These are phyloP conservation scores for Eremomyces bilateralis DNA, from an alignment of 495 filamentous ascomycete genomes.

Conservation along the genomic window DNA sequence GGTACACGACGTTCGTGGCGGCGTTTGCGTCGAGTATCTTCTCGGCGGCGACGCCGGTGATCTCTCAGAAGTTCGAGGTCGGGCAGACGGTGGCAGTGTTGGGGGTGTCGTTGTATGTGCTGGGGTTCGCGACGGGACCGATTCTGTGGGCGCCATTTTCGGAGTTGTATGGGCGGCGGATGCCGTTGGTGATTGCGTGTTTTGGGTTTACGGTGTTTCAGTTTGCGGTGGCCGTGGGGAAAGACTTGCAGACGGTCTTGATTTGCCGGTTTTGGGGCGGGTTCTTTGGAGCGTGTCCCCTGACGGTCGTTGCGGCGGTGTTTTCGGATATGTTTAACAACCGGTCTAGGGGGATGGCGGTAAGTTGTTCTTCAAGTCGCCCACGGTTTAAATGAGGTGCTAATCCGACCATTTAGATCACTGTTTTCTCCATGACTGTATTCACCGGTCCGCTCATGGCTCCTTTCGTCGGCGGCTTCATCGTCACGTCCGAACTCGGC, in stretches of 20 bases:
- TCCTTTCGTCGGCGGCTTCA: constrained; percentile 74
- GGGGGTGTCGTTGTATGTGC: constrained; percentile 47
- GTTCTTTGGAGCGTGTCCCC: constrained; percentile 47
- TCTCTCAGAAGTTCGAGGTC: constrained; percentile 31
- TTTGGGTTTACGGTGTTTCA: constrained; percentile 66
- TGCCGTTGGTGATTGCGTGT: constrained; percentile 48
- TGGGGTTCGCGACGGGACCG: constrained; percentile 48
- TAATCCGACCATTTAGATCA: constrained; percentile 31
- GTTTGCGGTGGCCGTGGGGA: constrained; percentile 45
- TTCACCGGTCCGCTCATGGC: constrained; percentile 66
- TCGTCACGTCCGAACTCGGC: constrained; percentile 38
- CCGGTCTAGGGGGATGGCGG: constrained; percentile 50
- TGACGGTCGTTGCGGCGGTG: constrained; percentile 68
- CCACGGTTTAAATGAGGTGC: background rate
- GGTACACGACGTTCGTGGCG: constrained; percentile 52
- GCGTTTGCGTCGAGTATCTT: constrained; percentile 55
- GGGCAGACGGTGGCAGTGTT: constrained; percentile 37
- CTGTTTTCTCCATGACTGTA: constrained; percentile 64
- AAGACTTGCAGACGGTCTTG: constrained; percentile 65
- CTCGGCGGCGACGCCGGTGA: constrained; percentile 33
- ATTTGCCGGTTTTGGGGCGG: constrained; percentile 73
- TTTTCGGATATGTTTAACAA: constrained; percentile 83
- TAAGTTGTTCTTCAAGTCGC: constrained; percentile 9
- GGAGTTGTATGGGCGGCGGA: constrained; percentile 52
- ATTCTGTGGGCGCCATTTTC: constrained; percentile 43